phyloP scores from a whole-genome alignment of 352 stramenopile species.

The Pelagophyceae sp. region DNA sequence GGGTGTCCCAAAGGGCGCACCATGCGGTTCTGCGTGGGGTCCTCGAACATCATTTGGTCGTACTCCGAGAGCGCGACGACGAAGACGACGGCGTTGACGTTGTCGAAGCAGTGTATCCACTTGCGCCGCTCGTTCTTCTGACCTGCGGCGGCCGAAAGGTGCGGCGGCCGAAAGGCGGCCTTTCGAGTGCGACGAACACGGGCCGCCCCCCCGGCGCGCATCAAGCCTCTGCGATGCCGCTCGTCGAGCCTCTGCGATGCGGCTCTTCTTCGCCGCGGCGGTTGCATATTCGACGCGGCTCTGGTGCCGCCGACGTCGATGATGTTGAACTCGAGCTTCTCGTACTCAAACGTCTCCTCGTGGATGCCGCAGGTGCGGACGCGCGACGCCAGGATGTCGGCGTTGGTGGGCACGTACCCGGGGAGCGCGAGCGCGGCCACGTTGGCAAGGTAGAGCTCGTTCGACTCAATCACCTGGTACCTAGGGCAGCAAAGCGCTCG shows the following conservation, averaged over 20 bases:
- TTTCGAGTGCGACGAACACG: too few relatives aligned
- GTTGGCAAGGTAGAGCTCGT: conserved; percentile 27
- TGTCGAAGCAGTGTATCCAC: conserved; percentile 65
- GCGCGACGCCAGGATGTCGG: conserved; percentile 40
- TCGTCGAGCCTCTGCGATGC: too few relatives aligned
- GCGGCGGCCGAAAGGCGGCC: too few relatives aligned
- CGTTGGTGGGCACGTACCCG: conserved; percentile 34
- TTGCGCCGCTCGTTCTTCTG: conserved; percentile 61
- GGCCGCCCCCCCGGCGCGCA: too few relatives aligned
- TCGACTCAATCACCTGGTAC: too few relatives aligned
- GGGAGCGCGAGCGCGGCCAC: conserved; percentile 31
- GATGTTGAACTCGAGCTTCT: conserved; percentile 52
- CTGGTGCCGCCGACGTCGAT: conserved; percentile 60
- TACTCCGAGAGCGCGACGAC: conserved; percentile 81
- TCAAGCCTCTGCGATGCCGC: too few relatives aligned
- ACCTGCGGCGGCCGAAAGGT: too few relatives aligned
- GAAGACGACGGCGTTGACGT: conserved; percentile 72
- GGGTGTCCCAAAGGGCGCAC: too few relatives aligned
- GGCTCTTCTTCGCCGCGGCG: too few relatives aligned
- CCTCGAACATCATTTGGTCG: conserved; percentile 64
- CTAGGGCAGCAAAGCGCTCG: too few relatives aligned
- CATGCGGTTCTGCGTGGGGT: conserved; percentile 51
- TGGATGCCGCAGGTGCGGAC: conserved; percentile 45
- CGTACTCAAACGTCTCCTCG: conserved; percentile 47
- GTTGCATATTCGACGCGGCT: too few relatives aligned